Conservation (phyloP, 2,329 filamentous ascomycete species). For the Sporothrix schenckii region DNA sequence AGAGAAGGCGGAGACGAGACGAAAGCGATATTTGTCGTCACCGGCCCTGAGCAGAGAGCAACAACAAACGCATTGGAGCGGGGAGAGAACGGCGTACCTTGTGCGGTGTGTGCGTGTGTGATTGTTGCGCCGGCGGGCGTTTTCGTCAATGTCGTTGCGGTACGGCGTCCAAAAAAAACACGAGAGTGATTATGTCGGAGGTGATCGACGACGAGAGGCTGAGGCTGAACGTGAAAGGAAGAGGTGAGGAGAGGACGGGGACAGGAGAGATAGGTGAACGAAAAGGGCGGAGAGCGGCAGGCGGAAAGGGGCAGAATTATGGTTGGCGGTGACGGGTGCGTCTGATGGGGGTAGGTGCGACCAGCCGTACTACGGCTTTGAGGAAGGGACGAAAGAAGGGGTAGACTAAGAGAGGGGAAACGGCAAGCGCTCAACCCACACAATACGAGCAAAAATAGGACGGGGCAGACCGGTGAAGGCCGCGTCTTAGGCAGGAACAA, state of each 20-base stretch:
- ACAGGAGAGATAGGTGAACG: slow-evolving; percentile 14
- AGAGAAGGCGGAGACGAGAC: slow-evolving; percentile 20
- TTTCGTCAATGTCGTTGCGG: not conserved
- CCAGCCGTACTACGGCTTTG: not conserved
- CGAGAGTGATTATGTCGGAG: not conserved
- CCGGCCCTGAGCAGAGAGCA: slow-evolving; percentile 9
- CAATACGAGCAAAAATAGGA: slow-evolving; percentile 17
- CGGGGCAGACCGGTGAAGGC: slow-evolving; percentile 17
- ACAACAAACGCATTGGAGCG: not conserved
- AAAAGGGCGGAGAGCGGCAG: slow-evolving; percentile 24
- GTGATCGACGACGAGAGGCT: slow-evolving; percentile 11
- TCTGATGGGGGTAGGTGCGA: slow-evolving; percentile 29
- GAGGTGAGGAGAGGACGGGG: slow-evolving; percentile 14
- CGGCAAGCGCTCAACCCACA: slow-evolving; percentile 12
- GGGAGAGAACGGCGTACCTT: slow-evolving; percentile 18
- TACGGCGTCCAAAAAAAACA: not conserved
- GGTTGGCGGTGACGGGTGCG: slow-evolving; percentile 33
- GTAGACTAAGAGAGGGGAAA: slow-evolving; percentile 1
- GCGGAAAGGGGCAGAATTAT: slow-evolving; percentile 35
- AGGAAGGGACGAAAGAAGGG: not conserved
- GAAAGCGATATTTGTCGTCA: slow-evolving; percentile 11
- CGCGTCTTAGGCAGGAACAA: slow-evolving; percentile 12
- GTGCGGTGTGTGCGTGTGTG: slow-evolving; percentile 16
- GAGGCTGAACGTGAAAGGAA: slow-evolving; percentile 4
- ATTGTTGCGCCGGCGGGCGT: not conserved